Conservation (phyloP, 805 yeast species). For the Blastobotrys peoriensis region DNA sequence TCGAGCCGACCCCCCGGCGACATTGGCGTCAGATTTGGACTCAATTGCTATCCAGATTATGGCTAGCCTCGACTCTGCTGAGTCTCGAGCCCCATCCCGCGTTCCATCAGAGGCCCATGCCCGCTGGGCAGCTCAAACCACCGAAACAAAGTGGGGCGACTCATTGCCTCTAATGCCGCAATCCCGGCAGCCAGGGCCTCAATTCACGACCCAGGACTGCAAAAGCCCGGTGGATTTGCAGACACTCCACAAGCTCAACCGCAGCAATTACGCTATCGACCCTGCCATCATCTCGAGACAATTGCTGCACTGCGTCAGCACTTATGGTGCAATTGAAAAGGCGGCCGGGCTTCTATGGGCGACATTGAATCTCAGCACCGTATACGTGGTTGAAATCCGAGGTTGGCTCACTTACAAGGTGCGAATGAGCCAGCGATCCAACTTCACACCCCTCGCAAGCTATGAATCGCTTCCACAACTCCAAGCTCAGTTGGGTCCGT, state of each 20-base stretch:
- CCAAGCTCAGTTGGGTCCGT: background rate
- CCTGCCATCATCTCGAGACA: conserved; percentile 25
- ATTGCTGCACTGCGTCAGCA: conserved; percentile 17
- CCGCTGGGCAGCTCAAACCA: background rate
- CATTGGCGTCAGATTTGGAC: conserved; percentile 14
- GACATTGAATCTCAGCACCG: conserved; percentile 22
- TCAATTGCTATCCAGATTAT: conserved; percentile 14
- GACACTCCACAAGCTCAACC: conserved; percentile 11
- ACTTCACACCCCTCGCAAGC: background rate
- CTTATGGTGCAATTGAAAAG: conserved; percentile 22
- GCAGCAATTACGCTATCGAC: conserved; percentile 18
- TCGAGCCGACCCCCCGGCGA: conserved; percentile 13
- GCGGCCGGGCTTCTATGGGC: conserved; percentile 23
- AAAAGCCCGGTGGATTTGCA: conserved; percentile 8
- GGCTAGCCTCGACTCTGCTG: conserved; percentile 8
- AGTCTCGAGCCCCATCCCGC: conserved; percentile 6
- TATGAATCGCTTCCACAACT: background rate
- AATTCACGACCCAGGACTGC: conserved; percentile 4
- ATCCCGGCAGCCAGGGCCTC: background rate
- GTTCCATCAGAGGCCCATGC: conserved; percentile 4
- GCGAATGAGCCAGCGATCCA: background rate
- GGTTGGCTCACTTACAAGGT: conserved; percentile 1
- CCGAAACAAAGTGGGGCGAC: background rate
- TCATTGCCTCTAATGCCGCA: background rate
- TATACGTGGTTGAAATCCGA: conserved; percentile 25